Base-by-base conservation (phyloP, 768 basidiomycete species). In the Lenzites betulinus region DNA sequence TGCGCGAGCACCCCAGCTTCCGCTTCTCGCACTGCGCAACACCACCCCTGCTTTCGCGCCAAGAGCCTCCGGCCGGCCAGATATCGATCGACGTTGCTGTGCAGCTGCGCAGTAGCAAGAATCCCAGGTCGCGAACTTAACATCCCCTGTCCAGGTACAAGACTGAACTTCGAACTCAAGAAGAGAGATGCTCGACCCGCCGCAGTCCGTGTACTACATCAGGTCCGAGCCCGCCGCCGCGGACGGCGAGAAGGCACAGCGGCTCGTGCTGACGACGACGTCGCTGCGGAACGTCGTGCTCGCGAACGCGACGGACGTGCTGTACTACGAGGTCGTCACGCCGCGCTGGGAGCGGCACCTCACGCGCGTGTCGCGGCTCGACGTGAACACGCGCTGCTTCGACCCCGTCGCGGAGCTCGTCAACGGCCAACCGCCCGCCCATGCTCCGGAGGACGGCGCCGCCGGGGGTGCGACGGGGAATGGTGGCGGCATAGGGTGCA, bases 251-350 rank as follows among this genome's bases (percentile, higher is more conserved):
- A 60, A 52, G 63, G 28, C 55, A 38, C 54, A 64, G 48, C 68
- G 68, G 54, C 73, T 78, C 33, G 65, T 67, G 36, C 69, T 79
- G 48, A 79, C 77, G 47, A 79, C 77, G 51, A 70, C 76, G 42
- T 70, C 65, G 49, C 53, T 77, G 51, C 70, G 69, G 54, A 78
- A 76, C 59, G 72, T 76, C 62, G 67, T 76, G 39, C 71, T 78
- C 51, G 71, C 78, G 39, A 78, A 74, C 56, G 67, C 59, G 35
- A 71, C 67, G 57, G 78, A 79, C 62, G 67, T 66, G 60, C 67
- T 76, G 54, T 77, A 75, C 70, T 79, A 75, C 58, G 78, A 79
- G 56, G 64, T 79, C 55, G 68, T 72, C 38, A 79, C 77, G 33
- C 76, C 74, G 18, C 67, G 71, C 42, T 76, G 76, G 77, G 74